Conservation (phyloP, 2,329 filamentous ascomycete species). For the Paecilomyces niveus region DNA sequence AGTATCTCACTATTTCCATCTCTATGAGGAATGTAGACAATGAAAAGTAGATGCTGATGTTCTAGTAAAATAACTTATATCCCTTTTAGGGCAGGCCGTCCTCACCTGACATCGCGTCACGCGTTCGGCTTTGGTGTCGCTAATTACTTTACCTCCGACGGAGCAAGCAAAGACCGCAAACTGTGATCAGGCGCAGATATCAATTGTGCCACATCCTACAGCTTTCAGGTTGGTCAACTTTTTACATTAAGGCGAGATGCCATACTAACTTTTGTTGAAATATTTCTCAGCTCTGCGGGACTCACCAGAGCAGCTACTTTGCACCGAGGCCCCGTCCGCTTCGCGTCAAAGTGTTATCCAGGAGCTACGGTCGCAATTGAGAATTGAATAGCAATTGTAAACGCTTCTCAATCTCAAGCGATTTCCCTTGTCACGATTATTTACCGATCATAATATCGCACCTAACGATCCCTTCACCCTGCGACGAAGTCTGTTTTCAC, state of each 20-base stretch:
- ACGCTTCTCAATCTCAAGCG: neutral
- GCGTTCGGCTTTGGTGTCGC: constrained; percentile 6
- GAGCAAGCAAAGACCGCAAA: neutral
- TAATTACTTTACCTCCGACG: neutral
- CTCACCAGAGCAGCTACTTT: neutral
- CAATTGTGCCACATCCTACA: neutral
- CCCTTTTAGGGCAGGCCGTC: neutral
- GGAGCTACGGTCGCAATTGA: neutral
- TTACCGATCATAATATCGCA: neutral
- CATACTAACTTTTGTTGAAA: neutral
- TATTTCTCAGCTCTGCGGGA: neutral
- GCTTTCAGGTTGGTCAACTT: neutral
- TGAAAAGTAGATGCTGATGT: neutral
- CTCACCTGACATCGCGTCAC: constrained; percentile 27
- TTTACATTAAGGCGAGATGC: neutral
- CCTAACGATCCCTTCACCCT: neutral
- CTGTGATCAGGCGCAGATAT: neutral
- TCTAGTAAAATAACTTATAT: neutral
- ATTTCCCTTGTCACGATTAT: neutral
- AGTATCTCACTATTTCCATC: neutral
- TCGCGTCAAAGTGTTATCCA: neutral
- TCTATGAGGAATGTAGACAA: neutral
- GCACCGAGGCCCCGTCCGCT: neutral
- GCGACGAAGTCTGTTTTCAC: neutral
- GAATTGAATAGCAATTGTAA: neutral